phyloP scores from a whole-genome alignment of 352 stramenopile species.

The Globisporangium parvum region DNA sequence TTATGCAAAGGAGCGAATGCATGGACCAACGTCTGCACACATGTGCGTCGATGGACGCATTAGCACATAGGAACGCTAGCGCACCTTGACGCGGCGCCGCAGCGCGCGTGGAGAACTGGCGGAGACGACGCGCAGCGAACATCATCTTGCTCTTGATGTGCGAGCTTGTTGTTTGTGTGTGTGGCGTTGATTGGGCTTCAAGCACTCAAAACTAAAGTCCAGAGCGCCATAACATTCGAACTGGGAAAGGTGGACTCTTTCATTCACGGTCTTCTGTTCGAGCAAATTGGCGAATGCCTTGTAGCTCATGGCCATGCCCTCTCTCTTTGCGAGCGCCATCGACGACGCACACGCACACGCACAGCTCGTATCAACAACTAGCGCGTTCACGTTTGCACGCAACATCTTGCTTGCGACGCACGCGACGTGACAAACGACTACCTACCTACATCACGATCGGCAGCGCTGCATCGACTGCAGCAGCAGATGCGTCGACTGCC shows the following conservation, averaged over 20 bases:
- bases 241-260: background rate
- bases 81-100: constrained; percentile 34
- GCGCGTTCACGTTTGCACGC: no score
- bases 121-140: constrained; percentile 23
- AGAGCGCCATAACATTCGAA: no score
- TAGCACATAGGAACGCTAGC: background rate
- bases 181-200: background rate
- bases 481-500: background rate
- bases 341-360: no score
- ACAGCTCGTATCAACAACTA: no score
- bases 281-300: background rate
- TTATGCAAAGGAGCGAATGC: background rate
- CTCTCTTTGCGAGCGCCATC: no score
- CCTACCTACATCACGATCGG: no score
- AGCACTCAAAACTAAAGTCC: background rate
- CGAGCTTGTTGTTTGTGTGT: background rate
- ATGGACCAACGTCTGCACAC: background rate
- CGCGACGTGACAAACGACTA: no score
- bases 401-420: no score
- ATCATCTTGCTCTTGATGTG: background rate
- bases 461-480: background rate
- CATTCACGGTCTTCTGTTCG: background rate
- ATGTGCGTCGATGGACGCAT: background rate
- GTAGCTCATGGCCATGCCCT: background rate
- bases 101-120: constrained; percentile 29